Base-by-base conservation (phyloP, 179 eudicot genomes). In the Patellifolia procumbens region DNA sequence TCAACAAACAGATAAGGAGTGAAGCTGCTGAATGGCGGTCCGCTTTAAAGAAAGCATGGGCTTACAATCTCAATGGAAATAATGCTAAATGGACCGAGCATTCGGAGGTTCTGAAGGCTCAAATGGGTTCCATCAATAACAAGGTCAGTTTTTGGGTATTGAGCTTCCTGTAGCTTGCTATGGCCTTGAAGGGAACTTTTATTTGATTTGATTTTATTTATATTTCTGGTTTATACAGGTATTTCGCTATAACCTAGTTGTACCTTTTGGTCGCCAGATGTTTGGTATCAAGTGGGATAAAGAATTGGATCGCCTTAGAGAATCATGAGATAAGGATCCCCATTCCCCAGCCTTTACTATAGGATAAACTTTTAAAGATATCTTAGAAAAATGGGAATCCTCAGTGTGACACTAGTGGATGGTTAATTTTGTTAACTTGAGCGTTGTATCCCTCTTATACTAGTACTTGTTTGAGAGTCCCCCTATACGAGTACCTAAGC, bases 261-360 rank as follows among this genome's bases (percentile, higher is more conserved):
- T 87, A 66, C 98, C 98, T 17, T 93, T 93, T 78, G 98, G 98
- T 46, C 95, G 95, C 66, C 97, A 93, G 75, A 91, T 93, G 92
- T 64, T 64, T 78, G 98, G 98, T 69, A 85, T 91, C 66, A 93
- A 91, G 75, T 93, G 98, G 98, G 97, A 91, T 86, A 93, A 83
- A 80, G 97, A 93, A 79, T 42, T 93, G 52, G 86, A 81, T 59
- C 86, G 89, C 37, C 66, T 90, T 66, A 81, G 83, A 17, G 87
- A 87, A 56, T 56, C 67, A 2, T 82, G 80, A 79, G 49, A 4
- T 35, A 31, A 31, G 20, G 48, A 7, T 69, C 16, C 59, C n/a
- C n/a, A n/a, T n/a, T n/a, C n/a, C n/a, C 9, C 35, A 51, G 17
- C 42, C 16, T 29, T 48, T 17, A 59, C 32, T 28, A 24, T 59